Evolutionary conservation across 257 asterid genomes (phyloP), one percentile per base, ranked within the genome.

Genomic region (Cordia subcordata): DNA sequence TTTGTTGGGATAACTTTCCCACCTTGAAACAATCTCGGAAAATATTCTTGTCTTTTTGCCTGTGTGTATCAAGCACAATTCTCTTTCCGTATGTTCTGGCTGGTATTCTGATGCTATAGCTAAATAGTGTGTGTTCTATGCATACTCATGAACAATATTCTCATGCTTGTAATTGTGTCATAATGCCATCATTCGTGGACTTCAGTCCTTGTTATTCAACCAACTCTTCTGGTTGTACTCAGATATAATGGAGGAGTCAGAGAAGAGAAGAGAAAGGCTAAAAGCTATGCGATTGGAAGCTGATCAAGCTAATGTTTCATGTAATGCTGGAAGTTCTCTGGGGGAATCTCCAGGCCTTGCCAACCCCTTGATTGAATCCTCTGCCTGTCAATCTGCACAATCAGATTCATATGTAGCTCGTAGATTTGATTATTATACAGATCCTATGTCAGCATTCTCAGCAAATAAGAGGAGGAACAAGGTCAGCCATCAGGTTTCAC

Each of bases 361-460:
- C 67, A 90, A 90, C 72, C 98, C 94, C 37, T 70, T 87, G 63
- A 61, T 68, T 47, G 95, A 83, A 71, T 23, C 75, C 18, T 58
- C 76, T 55, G 44, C 69, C 4, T 1, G 73, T 73, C 53, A 79
- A 8, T 16, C 56, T 38, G 35, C 49, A 39, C n/a, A 4, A 16
- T 49, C 23, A 0, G 49, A 64, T 52, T 74, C 72, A 18, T 39
- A 35, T 61, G 50, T 65, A 57, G 56, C 75, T 62, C 75, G 80
- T 5, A 83, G 96, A 75, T 90, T 90, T 70, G 95, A 80, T 75
- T 90, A 62, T 62, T 87, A 90, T 62, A 87, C 98, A 0, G 89
- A 87, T 60, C 96, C 98, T 33, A 70, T 80, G 95, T 53, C 94
- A 17, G 98, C 98, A 55, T 90, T 72, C 75, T 80, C 94, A 12